Conservation (phyloP, 192 early-diverging fungal species). For the Rhizophagus clarus region DNA sequence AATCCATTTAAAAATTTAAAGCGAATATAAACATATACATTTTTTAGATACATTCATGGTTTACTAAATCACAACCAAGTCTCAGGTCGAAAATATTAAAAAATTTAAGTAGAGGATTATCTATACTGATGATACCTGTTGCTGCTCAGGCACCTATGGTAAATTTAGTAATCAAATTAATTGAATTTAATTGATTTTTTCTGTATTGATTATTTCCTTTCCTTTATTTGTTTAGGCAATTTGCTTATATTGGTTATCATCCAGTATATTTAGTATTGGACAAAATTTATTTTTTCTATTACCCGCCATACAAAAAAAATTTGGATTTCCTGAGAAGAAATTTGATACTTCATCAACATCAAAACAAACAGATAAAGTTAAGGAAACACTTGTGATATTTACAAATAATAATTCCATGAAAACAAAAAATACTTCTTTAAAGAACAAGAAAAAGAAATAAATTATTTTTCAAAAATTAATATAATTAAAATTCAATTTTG, state of each 20-base stretch:
- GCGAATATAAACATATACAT: background rate
- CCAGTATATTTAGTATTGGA: constrained; percentile 60
- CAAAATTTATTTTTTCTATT: constrained; percentile 65
- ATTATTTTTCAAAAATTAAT: background rate
- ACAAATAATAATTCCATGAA: background rate
- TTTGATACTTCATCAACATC: background rate
- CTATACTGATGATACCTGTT: constrained; percentile 65
- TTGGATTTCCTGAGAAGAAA: constrained; percentile 33
- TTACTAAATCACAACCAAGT: background rate
- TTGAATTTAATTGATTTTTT: background rate
- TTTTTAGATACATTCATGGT: background rate
- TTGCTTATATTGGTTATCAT: constrained; percentile 72
- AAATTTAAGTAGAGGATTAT: constrained; percentile 56
- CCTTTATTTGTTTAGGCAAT: constrained; percentile 49
- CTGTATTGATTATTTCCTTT: background rate
- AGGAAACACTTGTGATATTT: background rate
- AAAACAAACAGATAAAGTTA: background rate
- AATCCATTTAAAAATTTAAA: background rate
- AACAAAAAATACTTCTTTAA: background rate
- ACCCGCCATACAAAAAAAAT: constrained; percentile 37
- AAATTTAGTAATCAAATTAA: constrained; percentile 1
- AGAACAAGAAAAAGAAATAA: background rate
- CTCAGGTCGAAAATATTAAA: constrained; percentile 36
- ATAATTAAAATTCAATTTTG: no score
- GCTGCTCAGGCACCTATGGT: constrained; percentile 69